phyloP scores from a whole-genome alignment of 2,329 filamentous ascomycete species.

The Curvularia sp. region DNA sequence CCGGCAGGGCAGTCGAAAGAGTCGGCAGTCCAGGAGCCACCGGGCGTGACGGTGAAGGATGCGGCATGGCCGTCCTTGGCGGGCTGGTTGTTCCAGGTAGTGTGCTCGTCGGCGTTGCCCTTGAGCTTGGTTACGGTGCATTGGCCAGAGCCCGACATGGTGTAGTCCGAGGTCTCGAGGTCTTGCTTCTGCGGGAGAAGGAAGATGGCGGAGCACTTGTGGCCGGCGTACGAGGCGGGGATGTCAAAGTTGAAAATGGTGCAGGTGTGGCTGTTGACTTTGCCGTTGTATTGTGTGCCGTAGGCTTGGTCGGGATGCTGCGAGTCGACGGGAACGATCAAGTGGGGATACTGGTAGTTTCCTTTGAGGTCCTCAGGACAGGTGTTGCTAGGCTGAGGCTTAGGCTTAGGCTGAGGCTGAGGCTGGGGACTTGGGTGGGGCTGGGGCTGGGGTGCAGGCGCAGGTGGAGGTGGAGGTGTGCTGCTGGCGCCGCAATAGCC shows the following conservation, averaged over 20 bases:
- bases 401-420: neutral
- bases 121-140: conserved; percentile 63
- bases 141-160: conserved; percentile 61
- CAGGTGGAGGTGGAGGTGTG: neutral
- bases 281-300: conserved; percentile 65
- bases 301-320: conserved; percentile 59
- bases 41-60: conserved; percentile 56
- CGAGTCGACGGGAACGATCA: conserved; percentile 68
- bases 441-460: neutral
- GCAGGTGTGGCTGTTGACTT: conserved; percentile 53
- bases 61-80: conserved; percentile 53
- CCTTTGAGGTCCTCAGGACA: conserved; percentile 40
- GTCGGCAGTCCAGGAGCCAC: conserved; percentile 61
- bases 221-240: conserved; percentile 60
- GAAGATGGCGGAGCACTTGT: conserved; percentile 70
- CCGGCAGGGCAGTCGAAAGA: conserved; percentile 64
- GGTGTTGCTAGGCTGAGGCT: neutral
- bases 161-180: conserved; percentile 67
- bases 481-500: conserved; percentile 31
- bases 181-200: conserved; percentile 65
- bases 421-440: neutral
- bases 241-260: conserved; percentile 76
- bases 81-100: conserved; percentile 64
- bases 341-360: conserved; percentile 49
- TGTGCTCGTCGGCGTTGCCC: conserved; percentile 55